Percentiles rank a stretch among this genome's conserved stretches.
Conservation (phyloP, 768 basidiomycete genomes). For the Tephrocybe sp. region DNA sequence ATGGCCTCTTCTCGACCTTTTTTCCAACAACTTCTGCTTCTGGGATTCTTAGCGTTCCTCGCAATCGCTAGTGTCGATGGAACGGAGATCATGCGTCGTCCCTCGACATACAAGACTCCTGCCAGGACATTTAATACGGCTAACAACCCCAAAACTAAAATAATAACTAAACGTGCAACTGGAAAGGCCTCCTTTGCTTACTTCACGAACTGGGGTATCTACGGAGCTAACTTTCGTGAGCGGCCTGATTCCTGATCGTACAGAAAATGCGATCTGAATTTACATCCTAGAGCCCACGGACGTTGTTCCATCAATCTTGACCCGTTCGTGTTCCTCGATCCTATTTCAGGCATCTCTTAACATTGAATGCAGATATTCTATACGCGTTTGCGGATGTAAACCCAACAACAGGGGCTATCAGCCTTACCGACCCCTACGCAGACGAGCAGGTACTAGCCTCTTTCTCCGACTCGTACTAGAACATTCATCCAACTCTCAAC, state of each 20-base stretch:
- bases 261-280: slow-evolving; percentile 5
- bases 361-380: slow-evolving; percentile 48
- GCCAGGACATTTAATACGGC: slow-evolving; percentile 33
- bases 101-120: slow-evolving; percentile 43
- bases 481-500: too few relatives aligned
- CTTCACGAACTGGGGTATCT: slow-evolving; percentile 68
- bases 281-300: slow-evolving; percentile 57
- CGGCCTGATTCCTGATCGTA: not conserved
- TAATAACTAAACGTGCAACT: slow-evolving; percentile 39
- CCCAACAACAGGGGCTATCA: slow-evolving; percentile 58
- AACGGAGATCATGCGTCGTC: slow-evolving; percentile 57
- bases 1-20: slow-evolving; percentile 15
- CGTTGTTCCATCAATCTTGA: slow-evolving; percentile 57
- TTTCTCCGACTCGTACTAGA: too few relatives aligned
- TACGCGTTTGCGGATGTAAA: slow-evolving; percentile 81
- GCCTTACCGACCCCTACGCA: slow-evolving; percentile 71
- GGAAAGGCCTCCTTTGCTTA: slow-evolving; percentile 47
- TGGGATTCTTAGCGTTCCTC: slow-evolving; percentile 22
- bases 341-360: not conserved
- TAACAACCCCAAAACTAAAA: slow-evolving; percentile 34
- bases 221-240: slow-evolving; percentile 64
- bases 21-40: slow-evolving; percentile 25
- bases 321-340: slow-evolving; percentile 44
- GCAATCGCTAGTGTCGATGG: slow-evolving; percentile 28
- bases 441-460: slow-evolving; percentile 54